Conservation (phyloP, 139 green algal species). For the Chlamydomonas schloesseri region DNA sequence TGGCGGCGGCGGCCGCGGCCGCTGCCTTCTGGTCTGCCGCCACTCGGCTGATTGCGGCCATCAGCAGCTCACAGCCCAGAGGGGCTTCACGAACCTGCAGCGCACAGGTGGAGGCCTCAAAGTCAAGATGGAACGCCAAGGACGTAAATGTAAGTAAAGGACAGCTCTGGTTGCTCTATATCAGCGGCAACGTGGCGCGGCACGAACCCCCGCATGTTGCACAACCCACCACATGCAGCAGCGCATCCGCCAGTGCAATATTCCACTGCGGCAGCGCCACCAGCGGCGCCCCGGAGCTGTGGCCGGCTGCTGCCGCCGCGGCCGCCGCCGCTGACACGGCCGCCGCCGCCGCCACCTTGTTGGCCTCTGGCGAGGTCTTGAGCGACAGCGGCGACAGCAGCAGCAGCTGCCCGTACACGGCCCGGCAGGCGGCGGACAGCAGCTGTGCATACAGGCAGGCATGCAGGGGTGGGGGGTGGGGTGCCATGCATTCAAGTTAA, state of each 20-base stretch:
- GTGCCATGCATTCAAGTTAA: no score
- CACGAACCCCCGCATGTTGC: no score
- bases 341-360: conserved; percentile 9
- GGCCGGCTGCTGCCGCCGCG: not conserved
- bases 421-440: conserved; percentile 28
- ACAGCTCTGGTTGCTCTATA: no score
- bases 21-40: conserved; percentile 31
- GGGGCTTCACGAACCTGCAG: conserved; percentile 26
- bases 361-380: conserved; percentile 27
- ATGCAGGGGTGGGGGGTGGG: no score
- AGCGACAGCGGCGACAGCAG: conserved; percentile 40
- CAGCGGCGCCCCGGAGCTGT: no score
- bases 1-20: not conserved
- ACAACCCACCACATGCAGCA: conserved; percentile 40
- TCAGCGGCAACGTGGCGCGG: no score
- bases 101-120: no score
- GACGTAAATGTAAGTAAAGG: no score
- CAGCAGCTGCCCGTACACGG: conserved; percentile 17
- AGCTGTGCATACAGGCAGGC: conserved; percentile 27
- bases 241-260: conserved; percentile 17
- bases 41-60: conserved; percentile 21
- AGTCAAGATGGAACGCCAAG: no score
- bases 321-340: not conserved
- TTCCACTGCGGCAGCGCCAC: conserved; percentile 15
- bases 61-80: conserved; percentile 33